phyloP scores from a whole-genome alignment of 1,284 basidiomycete species.

The Puccinia novopanici region DNA sequence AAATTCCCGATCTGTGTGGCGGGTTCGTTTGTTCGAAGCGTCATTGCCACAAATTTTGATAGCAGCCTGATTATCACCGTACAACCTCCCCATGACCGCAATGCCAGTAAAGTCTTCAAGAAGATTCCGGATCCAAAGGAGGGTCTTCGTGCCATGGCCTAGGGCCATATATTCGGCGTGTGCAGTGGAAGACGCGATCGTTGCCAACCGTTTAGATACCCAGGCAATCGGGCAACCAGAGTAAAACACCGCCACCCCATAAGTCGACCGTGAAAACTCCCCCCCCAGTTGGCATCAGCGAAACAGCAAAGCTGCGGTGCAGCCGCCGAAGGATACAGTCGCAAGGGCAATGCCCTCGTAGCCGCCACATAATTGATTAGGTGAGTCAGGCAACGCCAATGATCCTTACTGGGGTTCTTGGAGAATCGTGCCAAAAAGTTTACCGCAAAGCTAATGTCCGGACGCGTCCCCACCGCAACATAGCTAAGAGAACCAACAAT shows the following conservation, averaged over 20 bases:
- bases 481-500: slow-evolving; percentile 18
- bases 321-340: not conserved
- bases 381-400: slow-evolving; percentile 6
- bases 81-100: not conserved
- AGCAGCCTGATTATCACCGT: slow-evolving; percentile 8
- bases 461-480: not conserved
- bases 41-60: not conserved
- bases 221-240: slow-evolving; percentile 7
- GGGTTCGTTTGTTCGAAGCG: not conserved
- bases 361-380: not conserved
- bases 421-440: slow-evolving; percentile 5
- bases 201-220: not conserved
- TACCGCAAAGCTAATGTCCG: slow-evolving; percentile 19
- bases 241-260: not conserved
- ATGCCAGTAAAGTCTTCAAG: not conserved
- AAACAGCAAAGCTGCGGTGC: not conserved
- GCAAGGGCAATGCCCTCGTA: not conserved
- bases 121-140: slow-evolving; percentile 7
- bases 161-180: slow-evolving; percentile 28
- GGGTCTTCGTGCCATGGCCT: not conserved
- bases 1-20: slow-evolving; percentile 27
- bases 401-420: not conserved
- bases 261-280: not conserved
- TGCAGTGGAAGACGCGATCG: not conserved
- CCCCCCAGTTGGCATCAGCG: slow-evolving; percentile 16